These are phyloP conservation scores for Brassica juncea DNA, from an alignment of 345 rosid species.

Conservation along the genomic window DNA sequence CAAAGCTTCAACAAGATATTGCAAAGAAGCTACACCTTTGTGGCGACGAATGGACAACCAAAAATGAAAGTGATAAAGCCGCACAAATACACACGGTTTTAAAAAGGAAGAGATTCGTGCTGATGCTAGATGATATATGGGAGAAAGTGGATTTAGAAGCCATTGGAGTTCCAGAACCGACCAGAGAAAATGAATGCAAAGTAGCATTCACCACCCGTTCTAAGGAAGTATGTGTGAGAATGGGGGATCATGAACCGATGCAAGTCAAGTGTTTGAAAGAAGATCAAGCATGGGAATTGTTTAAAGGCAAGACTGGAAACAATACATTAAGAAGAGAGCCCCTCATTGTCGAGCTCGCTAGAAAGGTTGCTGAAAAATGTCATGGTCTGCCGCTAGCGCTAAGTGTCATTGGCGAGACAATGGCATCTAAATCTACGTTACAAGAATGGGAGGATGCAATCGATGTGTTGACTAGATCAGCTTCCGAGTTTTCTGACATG, in stretches of 20 bases:
- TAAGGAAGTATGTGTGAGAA: conserved; percentile 8
- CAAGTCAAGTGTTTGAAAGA: neutral
- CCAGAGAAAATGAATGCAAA: conserved; percentile 15
- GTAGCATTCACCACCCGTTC: conserved; percentile 26
- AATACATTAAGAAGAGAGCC: conserved; percentile 6
- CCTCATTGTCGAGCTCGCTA: conserved; percentile 27
- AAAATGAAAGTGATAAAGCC: neutral
- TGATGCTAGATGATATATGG: conserved; percentile 34
- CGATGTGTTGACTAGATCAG: neutral
- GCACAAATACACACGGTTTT: neutral
- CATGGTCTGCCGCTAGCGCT: neutral
- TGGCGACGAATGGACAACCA: neutral
- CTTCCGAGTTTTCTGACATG: conserved; percentile 8
- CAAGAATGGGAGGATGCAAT: conserved; percentile 42
- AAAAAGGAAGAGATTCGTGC: neutral
- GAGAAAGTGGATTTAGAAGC: conserved; percentile 10
- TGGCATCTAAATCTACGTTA: neutral
- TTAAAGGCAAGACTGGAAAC: conserved; percentile 1
- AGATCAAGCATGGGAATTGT: conserved; percentile 28
- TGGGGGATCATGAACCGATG: conserved; percentile 4
- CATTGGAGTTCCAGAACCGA: conserved; percentile 8
- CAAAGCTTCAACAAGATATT: conserved; percentile 25
- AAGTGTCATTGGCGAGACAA: neutral
- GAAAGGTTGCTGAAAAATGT: conserved; percentile 12
- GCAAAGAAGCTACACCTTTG: neutral